Base-by-base conservation (phyloP, 176 grass and related monocot species). In the Stipa capillata region DNA sequence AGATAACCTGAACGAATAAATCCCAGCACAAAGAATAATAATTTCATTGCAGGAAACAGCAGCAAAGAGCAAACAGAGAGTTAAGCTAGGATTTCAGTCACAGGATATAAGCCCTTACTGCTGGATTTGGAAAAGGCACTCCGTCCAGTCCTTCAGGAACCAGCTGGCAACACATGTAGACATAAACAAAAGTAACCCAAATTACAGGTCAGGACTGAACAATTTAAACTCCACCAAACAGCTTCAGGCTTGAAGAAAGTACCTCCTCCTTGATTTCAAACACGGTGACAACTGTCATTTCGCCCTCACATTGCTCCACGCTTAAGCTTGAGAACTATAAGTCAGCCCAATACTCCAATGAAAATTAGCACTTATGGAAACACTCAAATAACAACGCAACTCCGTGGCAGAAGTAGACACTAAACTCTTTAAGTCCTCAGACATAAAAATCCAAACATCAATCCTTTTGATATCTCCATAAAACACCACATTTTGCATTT, bases 181-280 rank as follows among this genome's bases (percentile, higher is more conserved):
- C 2, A 28, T 33, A 41, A 44, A 25, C 31, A 10, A n/a, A n/a
- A 74, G 28, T 51, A 53, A 11, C 14, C 14, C 1, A 78, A 66
- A 74, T 68, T 72, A 69, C 9, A n/a, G 57, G 3, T 28, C 42
- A 43, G 20, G 8, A 79, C 20, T 61, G 18, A 69, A 71, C 34
- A 77, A 64, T 64, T 24, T 34, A 6, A 73, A 55, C 13, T 73
- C 20, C 63, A 61, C 10, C 45, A 80, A 73, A 55, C 14, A 55
- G 17, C 4, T 70, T 45, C 27, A 65, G 9, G 0, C 17, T 79
- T 40, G n/a, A 63, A 17, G 25, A 80, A 78, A 82, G 16, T 65
- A 92, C 92, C 88, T 93, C 96, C 14, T 82, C 87, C 36, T 89
- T 91, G 36, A 98, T 98, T 72, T 98, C 96, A 7, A 98, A 98